phyloP scores from a whole-genome alignment of 305 asterid species.

The Ajuga reptans region DNA sequence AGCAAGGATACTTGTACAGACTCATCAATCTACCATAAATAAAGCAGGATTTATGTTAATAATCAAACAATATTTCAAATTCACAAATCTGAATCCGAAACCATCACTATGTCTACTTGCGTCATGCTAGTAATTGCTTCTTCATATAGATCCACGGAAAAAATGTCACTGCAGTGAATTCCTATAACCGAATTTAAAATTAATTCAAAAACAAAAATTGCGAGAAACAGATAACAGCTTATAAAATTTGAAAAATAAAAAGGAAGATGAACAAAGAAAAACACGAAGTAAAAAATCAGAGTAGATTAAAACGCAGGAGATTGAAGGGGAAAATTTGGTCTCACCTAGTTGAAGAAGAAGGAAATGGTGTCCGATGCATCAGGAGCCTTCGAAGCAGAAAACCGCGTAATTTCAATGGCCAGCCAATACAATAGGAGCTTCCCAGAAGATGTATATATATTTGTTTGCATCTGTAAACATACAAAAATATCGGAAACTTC shows the following conservation, averaged over 20 bases:
- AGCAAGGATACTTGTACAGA: background rate
- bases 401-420: background rate
- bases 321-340: background rate
- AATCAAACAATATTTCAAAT: background rate
- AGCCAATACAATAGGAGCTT: constrained; percentile 25
- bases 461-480: too few species aligned
- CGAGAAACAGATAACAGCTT: background rate
- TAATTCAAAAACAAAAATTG: constrained; percentile 9
- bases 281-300: background rate
- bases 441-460: background rate
- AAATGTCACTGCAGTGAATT: background rate
- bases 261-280: background rate
- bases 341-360: constrained; percentile 16
- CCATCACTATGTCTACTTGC: background rate
- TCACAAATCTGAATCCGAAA: constrained; percentile 14
- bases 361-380: constrained; percentile 17
- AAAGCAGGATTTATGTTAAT: background rate
- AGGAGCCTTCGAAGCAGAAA: background rate
- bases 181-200: background rate
- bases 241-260: background rate
- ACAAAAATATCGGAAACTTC: too few species aligned
- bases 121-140: background rate
- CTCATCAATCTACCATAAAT: background rate
- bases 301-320: background rate
- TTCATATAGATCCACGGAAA: background rate